phyloP scores from a whole-genome alignment of 257 asterid genomes.

The Solanum medicagineum region DNA sequence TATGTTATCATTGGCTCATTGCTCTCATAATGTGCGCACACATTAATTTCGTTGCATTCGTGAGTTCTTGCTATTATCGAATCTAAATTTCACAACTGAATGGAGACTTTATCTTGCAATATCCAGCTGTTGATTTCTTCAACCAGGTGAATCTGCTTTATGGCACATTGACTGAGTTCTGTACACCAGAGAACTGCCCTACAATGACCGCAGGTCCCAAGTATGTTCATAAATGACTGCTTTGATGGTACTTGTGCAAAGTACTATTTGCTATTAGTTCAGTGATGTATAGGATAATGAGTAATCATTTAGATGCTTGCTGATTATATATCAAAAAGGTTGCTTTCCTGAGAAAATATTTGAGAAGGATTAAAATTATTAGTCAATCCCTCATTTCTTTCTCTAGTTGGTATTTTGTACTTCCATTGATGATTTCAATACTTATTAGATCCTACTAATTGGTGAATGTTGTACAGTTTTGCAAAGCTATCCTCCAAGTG shows the following conservation, averaged over 20 bases:
- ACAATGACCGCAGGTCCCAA: slow-evolving; percentile 98
- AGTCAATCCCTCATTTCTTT: not conserved
- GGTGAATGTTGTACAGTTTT: not conserved
- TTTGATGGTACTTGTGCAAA: not conserved
- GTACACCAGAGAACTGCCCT: slow-evolving; percentile 85
- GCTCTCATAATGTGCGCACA: not conserved
- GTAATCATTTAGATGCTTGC: not conserved
- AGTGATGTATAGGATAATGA: not conserved
- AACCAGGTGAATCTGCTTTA: slow-evolving; percentile 91
- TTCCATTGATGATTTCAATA: not conserved
- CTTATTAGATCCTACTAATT: not conserved
- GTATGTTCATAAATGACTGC: slow-evolving; percentile 29
- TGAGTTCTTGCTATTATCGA: not conserved
- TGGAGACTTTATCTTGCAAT: slow-evolving; percentile 14
- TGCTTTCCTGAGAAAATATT: not conserved
- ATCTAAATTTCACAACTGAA: slow-evolving; percentile 9
- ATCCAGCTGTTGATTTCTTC: slow-evolving; percentile 92
- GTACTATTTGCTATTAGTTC: not conserved
- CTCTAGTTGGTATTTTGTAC: not conserved
- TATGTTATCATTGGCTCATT: not conserved
- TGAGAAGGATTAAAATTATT: not conserved
- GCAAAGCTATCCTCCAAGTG: not conserved
- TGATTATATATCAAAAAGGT: not conserved
- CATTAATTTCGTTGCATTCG: not conserved
- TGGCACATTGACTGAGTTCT: slow-evolving; percentile 92